Conservation (phyloP, 176 grass and related monocot species). For the Coix lacrymajobi region DNA sequence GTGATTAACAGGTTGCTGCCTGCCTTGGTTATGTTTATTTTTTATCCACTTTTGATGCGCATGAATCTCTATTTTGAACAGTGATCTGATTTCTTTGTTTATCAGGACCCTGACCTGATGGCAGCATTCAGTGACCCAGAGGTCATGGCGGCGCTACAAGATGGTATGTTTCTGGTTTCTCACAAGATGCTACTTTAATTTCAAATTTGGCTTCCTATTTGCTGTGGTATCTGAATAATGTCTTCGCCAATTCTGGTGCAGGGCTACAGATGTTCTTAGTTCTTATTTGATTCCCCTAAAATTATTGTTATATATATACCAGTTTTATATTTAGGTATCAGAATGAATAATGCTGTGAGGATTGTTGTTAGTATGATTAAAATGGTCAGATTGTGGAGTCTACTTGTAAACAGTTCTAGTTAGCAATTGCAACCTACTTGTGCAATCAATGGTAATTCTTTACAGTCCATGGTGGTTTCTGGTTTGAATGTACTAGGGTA, state of each 20-base stretch:
- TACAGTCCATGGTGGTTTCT: neutral
- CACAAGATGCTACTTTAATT: neutral
- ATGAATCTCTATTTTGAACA: neutral
- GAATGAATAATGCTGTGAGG: neutral
- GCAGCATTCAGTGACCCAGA: constrained; percentile 81
- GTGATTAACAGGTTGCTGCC: neutral
- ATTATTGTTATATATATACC: neutral
- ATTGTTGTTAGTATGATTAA: neutral
- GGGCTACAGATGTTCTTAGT: neutral
- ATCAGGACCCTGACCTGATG: constrained; percentile 90
- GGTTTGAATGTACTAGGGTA: neutral
- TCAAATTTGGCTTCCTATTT: neutral
- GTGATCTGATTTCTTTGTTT: constrained; percentile 16
- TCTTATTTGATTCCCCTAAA: neutral
- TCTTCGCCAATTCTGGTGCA: neutral
- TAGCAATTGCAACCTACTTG: no score
- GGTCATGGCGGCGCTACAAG: constrained; percentile 89
- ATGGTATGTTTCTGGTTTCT: constrained; percentile 48
- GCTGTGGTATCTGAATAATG: neutral
- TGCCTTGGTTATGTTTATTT: neutral
- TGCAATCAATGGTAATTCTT: neutral
- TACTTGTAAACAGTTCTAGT: neutral
- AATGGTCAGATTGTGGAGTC: neutral
- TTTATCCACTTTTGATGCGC: neutral
- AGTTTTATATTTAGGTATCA: neutral